Base-by-base conservation (phyloP, 768 basidiomycete genomes). In the Pisolithus microcarpus region DNA sequence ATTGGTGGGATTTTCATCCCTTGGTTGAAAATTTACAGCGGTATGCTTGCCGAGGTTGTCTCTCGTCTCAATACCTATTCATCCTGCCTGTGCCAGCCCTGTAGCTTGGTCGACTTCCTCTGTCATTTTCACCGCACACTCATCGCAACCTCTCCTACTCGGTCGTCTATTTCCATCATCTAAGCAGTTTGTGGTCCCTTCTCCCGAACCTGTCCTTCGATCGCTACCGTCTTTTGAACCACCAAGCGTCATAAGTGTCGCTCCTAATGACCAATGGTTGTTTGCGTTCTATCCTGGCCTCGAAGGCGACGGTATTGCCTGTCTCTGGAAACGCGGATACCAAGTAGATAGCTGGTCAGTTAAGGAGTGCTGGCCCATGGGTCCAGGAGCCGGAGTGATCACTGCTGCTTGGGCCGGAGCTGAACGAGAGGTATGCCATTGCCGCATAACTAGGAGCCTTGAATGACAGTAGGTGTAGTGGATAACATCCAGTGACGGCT, bases 1-100 rank as follows among this genome's bases (percentile, higher is more conserved):
- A 78, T 26, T 88, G 87, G 87, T 89, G 85, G 85, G 83, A 89
- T 54, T 74, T 84, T 38, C 71, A 77, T 52, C 78, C 84, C 24
- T 69, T 87, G 38, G 66, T 75, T 5, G 85, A 86, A 60, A 71
- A 75, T 34, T 69, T 77, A 3, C 70, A 71, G 54, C 75, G 78
- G 87, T 82, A 55, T 44, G 69, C 37, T 23, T 18, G 0, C 31
- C 23, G 19, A 44, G 23, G 21, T 3, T 23, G 39, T 40, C 19
- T 19, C 31, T 18, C 10, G 4, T 36, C 21, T 13, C 28, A 15
- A 28, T 26, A 23, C 30, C 6, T 5, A 18, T 26, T 34, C 15
- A 30, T 9, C 10, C 24, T 6, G 18, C 11, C n/a, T 13, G 28
- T 50, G 38, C 1, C 58, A 90, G 88, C 56, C 85, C 86, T 1